Evolutionary conservation across 306 rosid genomes (phyloP).

Genomic region (Heteromeles arbutifolia): DNA sequence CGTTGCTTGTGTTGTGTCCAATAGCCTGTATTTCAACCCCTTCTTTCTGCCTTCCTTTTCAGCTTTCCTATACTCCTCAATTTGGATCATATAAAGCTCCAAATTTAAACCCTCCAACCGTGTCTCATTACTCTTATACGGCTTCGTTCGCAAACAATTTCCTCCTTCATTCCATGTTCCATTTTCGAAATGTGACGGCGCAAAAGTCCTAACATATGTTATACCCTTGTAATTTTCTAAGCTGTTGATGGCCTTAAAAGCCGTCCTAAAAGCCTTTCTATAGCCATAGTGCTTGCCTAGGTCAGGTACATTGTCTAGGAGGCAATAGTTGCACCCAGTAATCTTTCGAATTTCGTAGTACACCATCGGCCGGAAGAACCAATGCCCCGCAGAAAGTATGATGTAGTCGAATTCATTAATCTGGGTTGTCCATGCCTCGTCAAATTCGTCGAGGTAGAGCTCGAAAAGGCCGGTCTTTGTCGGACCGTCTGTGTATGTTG

Average conservation of each 20-base stretch:
- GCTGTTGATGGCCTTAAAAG: constrained; percentile 56
- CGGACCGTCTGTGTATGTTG: constrained; percentile 36
- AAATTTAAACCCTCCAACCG: constrained; percentile 45
- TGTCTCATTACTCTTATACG: constrained; percentile 62
- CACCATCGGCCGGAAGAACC: constrained; percentile 59
- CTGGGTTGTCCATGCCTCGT: constrained; percentile 57
- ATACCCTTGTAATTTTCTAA: constrained; percentile 51
- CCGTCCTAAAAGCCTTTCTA: constrained; percentile 55
- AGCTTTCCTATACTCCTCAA: constrained; percentile 65
- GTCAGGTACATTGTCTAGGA: constrained; percentile 45
- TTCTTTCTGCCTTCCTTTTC: constrained; percentile 50
- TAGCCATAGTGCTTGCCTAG: constrained; percentile 63
- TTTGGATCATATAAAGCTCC: constrained; percentile 71
- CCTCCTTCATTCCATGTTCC: constrained; percentile 85
- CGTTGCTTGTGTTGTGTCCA: constrained; percentile 61
- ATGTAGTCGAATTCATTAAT: constrained; percentile 51
- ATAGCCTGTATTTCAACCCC: constrained; percentile 50
- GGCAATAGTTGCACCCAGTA: constrained; percentile 71
- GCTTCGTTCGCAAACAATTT: constrained; percentile 58
- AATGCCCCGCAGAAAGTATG: constrained; percentile 70
- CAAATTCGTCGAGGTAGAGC: constrained; percentile 72
- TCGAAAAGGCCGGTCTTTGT: constrained; percentile 41
- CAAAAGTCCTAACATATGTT: constrained; percentile 56
- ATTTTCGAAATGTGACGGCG: constrained; percentile 81
- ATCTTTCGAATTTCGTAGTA: constrained; percentile 43